These are phyloP conservation scores for Naegleria fowleri DNA, from an alignment of 208 protist genomes.

Conservation along the genomic window DNA sequence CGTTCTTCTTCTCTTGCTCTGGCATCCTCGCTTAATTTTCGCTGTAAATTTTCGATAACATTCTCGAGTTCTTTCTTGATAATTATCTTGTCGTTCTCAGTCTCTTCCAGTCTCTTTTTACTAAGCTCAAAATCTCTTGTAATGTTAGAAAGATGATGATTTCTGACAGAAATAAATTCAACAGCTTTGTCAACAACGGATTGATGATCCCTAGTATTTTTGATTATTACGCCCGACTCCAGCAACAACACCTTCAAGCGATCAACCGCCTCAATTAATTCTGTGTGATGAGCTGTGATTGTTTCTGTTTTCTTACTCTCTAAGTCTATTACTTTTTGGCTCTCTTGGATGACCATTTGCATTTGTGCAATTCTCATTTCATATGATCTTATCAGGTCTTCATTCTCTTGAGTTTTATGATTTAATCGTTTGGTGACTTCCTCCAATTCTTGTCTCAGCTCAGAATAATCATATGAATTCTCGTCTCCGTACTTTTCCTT, in stretches of 20 bases:
- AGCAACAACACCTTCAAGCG: neutral
- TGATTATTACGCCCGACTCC: neutral
- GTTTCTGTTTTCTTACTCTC: neutral
- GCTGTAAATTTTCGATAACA: neutral
- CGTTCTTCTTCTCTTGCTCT: constrained; percentile 1
- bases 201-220: neutral
- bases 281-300: neutral
- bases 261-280: neutral
- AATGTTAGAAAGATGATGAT: neutral
- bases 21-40: neutral
- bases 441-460: neutral
- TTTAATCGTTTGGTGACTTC: neutral
- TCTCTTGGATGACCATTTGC: neutral
- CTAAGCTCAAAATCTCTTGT: neutral
- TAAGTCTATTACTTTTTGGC: neutral
- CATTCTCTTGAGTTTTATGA: neutral
- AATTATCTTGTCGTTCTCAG: neutral
- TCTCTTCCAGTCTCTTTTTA: neutral
- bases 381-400: neutral
- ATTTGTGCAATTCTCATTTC: neutral
- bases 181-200: neutral
- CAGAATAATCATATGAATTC: neutral
- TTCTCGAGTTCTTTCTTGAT: neutral
- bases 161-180: neutral
- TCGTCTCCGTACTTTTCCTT: neutral